Evolutionary conservation across 805 yeast genomes (phyloP).

Genomic region (Saturnispora gosingensis): DNA sequence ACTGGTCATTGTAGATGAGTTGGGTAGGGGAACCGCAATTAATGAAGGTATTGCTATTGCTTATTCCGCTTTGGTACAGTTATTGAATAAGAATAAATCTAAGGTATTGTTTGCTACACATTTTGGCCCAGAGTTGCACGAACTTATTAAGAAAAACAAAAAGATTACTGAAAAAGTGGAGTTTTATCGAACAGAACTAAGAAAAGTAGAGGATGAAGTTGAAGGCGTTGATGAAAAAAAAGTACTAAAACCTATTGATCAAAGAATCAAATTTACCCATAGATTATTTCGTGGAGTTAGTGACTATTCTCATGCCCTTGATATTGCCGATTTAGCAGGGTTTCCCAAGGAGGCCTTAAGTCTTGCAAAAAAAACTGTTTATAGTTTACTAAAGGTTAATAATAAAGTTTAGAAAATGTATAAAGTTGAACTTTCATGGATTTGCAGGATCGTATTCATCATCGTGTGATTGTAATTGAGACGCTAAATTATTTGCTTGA

Average conservation of each 20-base stretch:
- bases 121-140: conserved; percentile 50
- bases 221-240: not conserved
- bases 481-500: not conserved
- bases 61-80: conserved; percentile 56
- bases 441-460: conserved; percentile 20
- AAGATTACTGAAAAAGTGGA: conserved; percentile 18
- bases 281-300: conserved; percentile 58
- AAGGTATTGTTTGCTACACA: conserved; percentile 87
- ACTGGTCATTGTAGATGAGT: conserved; percentile 74
- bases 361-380: conserved; percentile 36
- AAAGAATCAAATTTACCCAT: conserved; percentile 42
- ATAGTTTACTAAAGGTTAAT: conserved; percentile 5
- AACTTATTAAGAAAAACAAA: conserved; percentile 29
- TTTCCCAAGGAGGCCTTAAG: conserved; percentile 54
- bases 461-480: conserved; percentile 6
- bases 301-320: conserved; percentile 63
- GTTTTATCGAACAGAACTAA: conserved; percentile 22
- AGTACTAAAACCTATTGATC: conserved; percentile 18
- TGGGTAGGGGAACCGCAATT: conserved; percentile 85
- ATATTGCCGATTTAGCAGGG: conserved; percentile 71
- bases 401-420: not conserved
- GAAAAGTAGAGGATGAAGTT: not conserved
- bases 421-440: conserved; percentile 2
- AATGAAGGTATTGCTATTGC: conserved; percentile 82
- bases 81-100: conserved; percentile 47